Percentiles rank a stretch among this genome's conserved stretches.
These are phyloP conservation scores for Polyporus tsugae DNA, from an alignment of 1,284 basidiomycete species.

Conservation along the genomic window DNA sequence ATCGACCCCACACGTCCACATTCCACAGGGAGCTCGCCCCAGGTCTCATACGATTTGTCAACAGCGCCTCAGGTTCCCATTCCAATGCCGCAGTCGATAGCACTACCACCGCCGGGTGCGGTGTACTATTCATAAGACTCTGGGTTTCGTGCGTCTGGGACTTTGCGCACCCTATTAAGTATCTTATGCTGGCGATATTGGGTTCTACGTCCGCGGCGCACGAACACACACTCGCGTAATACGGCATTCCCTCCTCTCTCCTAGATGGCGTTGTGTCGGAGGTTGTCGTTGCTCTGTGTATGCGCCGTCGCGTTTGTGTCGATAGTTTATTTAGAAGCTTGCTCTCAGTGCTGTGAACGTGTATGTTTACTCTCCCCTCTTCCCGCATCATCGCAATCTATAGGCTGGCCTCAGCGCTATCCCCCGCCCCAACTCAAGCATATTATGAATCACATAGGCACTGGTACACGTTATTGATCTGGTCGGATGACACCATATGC, in stretches of 20 bases:
- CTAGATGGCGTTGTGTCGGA: conserved; percentile 10
- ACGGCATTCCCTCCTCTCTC: not conserved
- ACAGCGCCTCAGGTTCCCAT: conserved; percentile 14
- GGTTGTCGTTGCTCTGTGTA: not conserved
- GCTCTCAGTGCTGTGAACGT: conserved; percentile 32
- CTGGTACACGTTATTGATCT: not conserved
- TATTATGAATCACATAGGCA: not conserved
- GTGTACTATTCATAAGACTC: conserved; percentile 32
- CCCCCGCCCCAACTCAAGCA: not conserved
- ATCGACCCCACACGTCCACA: conserved; percentile 37
- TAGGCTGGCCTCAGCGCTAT: not conserved
- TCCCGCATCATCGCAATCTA: conserved; percentile 6
- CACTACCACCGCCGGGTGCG: conserved; percentile 23
- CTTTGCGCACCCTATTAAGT: conserved; percentile 15
- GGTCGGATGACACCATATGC: not conserved
- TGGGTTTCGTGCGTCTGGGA: conserved; percentile 19
- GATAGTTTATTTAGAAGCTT: conserved; percentile 29
- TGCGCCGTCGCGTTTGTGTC: conserved; percentile 21
- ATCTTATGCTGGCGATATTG: conserved; percentile 26
- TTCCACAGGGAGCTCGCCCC: conserved; percentile 37
- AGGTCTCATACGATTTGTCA: conserved; percentile 29
- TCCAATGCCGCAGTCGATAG: conserved; percentile 5
- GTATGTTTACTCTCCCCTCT: conserved; percentile 19
- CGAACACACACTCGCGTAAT: conserved; percentile 5
- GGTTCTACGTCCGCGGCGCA: conserved; percentile 11